These are phyloP conservation scores for Fusarium citri DNA, from an alignment of 2,329 filamentous ascomycete species.

Conservation along the genomic window DNA sequence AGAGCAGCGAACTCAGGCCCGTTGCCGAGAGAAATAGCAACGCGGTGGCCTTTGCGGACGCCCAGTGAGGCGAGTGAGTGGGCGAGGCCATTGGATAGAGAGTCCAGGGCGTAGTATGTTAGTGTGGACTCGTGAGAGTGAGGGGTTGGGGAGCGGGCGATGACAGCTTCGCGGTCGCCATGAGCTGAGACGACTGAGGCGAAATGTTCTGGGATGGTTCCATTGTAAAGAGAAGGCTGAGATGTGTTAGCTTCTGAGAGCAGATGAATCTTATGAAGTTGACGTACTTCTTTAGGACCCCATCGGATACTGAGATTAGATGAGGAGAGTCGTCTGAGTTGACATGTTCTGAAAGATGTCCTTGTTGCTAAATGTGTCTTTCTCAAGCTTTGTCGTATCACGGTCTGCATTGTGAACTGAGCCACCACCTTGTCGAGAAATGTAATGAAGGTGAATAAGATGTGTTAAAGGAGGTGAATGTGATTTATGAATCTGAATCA, in stretches of 20 bases:
- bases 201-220: slow-evolving; percentile 81
- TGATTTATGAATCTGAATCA: background rate
- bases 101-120: slow-evolving; percentile 81
- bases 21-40: slow-evolving; percentile 90
- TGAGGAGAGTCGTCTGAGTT: slow-evolving; percentile 36
- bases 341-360: slow-evolving; percentile 8
- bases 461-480: background rate
- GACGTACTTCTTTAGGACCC: slow-evolving; percentile 48
- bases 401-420: slow-evolving; percentile 32
- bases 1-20: slow-evolving; percentile 84
- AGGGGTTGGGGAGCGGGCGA: slow-evolving; percentile 59
- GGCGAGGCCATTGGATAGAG: slow-evolving; percentile 80
- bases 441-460: background rate
- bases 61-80: slow-evolving; percentile 75
- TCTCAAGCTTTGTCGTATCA: slow-evolving; percentile 29
- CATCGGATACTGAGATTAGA: slow-evolving; percentile 46
- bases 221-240: slow-evolving; percentile 73
- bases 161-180: slow-evolving; percentile 72
- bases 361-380: slow-evolving; percentile 10
- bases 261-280: too few species aligned
- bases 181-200: slow-evolving; percentile 70
- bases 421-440: background rate
- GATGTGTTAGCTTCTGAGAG: slow-evolving; percentile 5
- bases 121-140: slow-evolving; percentile 70
- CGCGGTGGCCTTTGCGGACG: slow-evolving; percentile 83